A percentile compares a stretch with the other conserved stretches of the same genome.
Evolutionary conservation across 1,139 yeast genomes (phyloP).

Genomic region (Candida smagusa): DNA sequence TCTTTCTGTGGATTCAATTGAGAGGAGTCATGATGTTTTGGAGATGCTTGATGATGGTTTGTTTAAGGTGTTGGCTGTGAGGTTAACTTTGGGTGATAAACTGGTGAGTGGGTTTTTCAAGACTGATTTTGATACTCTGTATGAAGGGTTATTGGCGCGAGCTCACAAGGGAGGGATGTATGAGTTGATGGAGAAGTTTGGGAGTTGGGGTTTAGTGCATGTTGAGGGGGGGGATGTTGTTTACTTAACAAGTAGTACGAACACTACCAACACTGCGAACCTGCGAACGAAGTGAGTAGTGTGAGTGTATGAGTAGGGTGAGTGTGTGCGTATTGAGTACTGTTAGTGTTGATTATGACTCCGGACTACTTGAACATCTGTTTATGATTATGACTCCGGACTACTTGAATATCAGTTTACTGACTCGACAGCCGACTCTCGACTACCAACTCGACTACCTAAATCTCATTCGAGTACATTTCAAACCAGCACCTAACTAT

Average conservation of each 20-base stretch:
- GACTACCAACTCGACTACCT: too few relatives aligned
- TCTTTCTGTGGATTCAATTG: constrained; percentile 30
- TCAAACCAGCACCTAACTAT: too few relatives aligned
- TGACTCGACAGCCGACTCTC: too few relatives aligned
- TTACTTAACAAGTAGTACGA: not conserved
- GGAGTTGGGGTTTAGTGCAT: constrained; percentile 26
- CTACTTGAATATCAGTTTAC: too few relatives aligned
- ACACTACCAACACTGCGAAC: too few relatives aligned
- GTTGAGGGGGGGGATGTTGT: constrained; percentile 19
- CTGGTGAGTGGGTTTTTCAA: constrained; percentile 15
- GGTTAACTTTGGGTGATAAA: constrained; percentile 20
- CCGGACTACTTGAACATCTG: too few relatives aligned
- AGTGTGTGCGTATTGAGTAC: too few relatives aligned
- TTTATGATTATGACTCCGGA: too few relatives aligned
- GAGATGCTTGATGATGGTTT: constrained; percentile 19
- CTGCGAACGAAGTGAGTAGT: too few relatives aligned
- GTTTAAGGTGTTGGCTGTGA: constrained; percentile 27
- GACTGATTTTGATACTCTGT: constrained; percentile 8
- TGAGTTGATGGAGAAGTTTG: constrained; percentile 22
- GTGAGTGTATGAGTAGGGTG: too few relatives aligned
- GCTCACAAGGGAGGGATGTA: constrained; percentile 14
- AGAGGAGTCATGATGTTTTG: constrained; percentile 18
- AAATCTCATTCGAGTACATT: too few relatives aligned
- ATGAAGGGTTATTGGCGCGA: constrained; percentile 17
- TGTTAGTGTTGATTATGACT: too few relatives aligned